phyloP scores from a whole-genome alignment of 179 eudicot species.

The Camellia oleifera region DNA sequence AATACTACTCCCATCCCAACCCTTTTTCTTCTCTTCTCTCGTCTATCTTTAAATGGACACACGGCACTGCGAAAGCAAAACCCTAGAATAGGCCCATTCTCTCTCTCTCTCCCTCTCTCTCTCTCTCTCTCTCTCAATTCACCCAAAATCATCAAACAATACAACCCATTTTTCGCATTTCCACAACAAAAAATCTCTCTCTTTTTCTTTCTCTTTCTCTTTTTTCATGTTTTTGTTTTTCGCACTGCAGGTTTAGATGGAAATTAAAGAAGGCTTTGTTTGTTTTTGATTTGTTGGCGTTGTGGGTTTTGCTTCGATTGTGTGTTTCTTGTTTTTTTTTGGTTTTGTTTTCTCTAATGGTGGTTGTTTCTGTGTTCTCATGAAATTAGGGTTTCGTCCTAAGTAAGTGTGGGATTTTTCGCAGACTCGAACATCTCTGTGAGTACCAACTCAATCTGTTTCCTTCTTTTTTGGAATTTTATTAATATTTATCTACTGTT shows the following conservation, averaged over 20 bases:
- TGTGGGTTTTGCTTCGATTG: conserved; percentile 2
- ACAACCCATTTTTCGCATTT: neutral
- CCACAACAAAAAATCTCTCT: neutral
- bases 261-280: neutral
- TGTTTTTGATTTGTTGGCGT: neutral
- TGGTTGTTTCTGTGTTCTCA: conserved; percentile 33
- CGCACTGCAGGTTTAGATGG: neutral
- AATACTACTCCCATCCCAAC: too few relatives aligned
- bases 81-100: neutral
- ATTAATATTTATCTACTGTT: too few relatives aligned
- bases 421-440: conserved; percentile 13
- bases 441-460: conserved; percentile 11
- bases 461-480: too few relatives aligned
- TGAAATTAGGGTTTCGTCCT: conserved; percentile 29
- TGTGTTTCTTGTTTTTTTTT: neutral
- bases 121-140: too few relatives aligned
- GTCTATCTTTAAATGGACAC: too few relatives aligned
- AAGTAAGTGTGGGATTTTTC: too few relatives aligned
- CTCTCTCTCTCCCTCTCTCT: too few relatives aligned
- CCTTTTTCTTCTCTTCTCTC: too few relatives aligned
- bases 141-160: neutral
- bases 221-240: neutral
- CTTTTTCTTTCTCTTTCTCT: neutral
- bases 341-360: conserved; percentile 5
- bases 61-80: too few relatives aligned